Conservation (phyloP, 129 eudicot species). For the Mikania micrantha region DNA sequence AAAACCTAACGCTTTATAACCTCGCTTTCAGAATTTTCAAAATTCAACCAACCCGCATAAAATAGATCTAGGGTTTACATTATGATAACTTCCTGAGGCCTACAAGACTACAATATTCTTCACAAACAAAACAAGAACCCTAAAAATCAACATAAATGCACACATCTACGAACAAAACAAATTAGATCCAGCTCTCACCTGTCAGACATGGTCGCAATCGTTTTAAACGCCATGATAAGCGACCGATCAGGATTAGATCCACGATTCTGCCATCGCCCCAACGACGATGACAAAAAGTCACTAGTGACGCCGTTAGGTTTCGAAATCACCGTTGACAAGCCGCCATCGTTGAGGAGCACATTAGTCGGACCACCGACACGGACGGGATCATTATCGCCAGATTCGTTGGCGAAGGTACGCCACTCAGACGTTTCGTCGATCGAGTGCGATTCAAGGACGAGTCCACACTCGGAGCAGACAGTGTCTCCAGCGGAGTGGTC, state of each 20-base stretch:
- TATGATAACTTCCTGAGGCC: neutral
- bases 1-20: neutral
- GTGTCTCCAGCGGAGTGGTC: constrained; percentile 81
- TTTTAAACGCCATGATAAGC: constrained; percentile 48
- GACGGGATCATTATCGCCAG: constrained; percentile 59
- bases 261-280: constrained; percentile 60
- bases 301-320: constrained; percentile 32
- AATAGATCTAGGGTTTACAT: neutral
- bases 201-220: constrained; percentile 73
- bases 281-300: constrained; percentile 28
- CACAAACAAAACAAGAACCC: constrained; percentile 13
- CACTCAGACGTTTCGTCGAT: constrained; percentile 85
- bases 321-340: constrained; percentile 54
- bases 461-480: constrained; percentile 81
- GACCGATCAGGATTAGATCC: constrained; percentile 56
- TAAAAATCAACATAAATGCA: neutral
- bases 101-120: neutral
- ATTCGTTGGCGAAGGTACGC: constrained; percentile 71
- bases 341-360: constrained; percentile 50
- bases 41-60: neutral
- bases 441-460: constrained; percentile 67
- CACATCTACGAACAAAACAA: neutral
- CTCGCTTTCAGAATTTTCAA: neutral
- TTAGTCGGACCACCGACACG: constrained; percentile 77
- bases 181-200: constrained; percentile 29